Percentiles rank a stretch among this genome's conserved stretches.
phyloP scores from a whole-genome alignment of 352 stramenopile species.

The Phytophthora constricta region DNA sequence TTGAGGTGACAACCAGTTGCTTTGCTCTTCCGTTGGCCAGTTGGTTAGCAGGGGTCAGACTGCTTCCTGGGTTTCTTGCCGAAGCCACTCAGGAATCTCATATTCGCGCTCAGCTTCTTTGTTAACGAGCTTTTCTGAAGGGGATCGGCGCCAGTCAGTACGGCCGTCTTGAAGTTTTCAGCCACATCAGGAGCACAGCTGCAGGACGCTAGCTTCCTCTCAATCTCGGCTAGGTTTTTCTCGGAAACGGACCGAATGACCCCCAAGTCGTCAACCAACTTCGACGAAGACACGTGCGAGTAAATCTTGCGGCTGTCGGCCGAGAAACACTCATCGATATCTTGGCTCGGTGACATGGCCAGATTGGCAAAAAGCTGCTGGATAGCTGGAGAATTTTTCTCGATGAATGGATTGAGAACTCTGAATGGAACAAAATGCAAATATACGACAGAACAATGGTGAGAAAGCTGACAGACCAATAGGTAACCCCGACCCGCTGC shows the following conservation, averaged over 20 bases:
- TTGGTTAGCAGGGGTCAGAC: conserved; percentile 33
- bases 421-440: conserved; percentile 42
- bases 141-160: conserved; percentile 45
- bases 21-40: background rate
- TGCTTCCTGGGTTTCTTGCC: conserved; percentile 64
- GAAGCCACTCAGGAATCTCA: conserved; percentile 78
- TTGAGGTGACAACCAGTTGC: background rate
- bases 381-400: conserved; percentile 79
- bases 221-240: conserved; percentile 82
- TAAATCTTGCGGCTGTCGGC: conserved; percentile 79
- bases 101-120: conserved; percentile 81
- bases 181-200: conserved; percentile 48
- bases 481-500: background rate
- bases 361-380: conserved; percentile 81
- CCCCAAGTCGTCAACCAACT: conserved; percentile 64
- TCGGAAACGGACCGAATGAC: conserved; percentile 69
- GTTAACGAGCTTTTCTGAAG: conserved; percentile 56
- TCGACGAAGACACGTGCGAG: conserved; percentile 55
- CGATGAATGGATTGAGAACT: conserved; percentile 89
- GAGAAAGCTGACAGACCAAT: background rate
- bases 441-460: background rate
- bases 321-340: conserved; percentile 83
- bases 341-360: conserved; percentile 59
- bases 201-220: conserved; percentile 59
- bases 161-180: conserved; percentile 61